Conservation (phyloP, 129 eudicot species). For the Solidago caesia region DNA sequence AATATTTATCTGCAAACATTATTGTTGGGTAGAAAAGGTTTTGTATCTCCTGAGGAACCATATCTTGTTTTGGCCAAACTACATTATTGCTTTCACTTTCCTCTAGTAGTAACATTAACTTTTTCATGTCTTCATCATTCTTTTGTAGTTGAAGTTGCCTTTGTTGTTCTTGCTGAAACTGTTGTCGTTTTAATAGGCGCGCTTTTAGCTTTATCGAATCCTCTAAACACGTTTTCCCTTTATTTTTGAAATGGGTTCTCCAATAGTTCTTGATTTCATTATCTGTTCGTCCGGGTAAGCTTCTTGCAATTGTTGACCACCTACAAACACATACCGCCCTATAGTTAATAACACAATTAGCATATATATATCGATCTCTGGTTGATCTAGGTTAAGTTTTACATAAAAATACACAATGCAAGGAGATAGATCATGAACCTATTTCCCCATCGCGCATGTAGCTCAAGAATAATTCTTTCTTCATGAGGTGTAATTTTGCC, state of each 20-base stretch:
- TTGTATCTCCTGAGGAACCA: conserved; percentile 35
- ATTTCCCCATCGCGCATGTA: conserved; percentile 90
- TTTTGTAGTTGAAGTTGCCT: conserved; percentile 40
- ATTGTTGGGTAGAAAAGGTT: conserved; percentile 33
- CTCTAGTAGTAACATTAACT: conserved; percentile 39
- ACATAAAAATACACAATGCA: background rate
- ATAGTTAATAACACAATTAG: background rate
- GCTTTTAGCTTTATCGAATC: conserved; percentile 52
- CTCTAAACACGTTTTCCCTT: conserved; percentile 29
- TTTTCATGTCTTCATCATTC: conserved; percentile 49
- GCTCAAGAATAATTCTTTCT: conserved; percentile 62
- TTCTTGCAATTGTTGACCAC: conserved; percentile 92
- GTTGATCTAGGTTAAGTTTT: background rate
- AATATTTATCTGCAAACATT: conserved; percentile 29
- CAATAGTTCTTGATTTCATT: conserved; percentile 90
- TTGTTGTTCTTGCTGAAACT: conserved; percentile 63
- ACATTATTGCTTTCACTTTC: conserved; percentile 42
- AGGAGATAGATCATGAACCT: conserved; percentile 40
- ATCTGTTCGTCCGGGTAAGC: conserved; percentile 88
- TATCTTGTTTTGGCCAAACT: conserved; percentile 31
- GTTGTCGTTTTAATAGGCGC: conserved; percentile 52
- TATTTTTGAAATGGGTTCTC: conserved; percentile 92
- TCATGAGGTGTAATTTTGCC: conserved; percentile 86
- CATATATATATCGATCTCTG: background rate
- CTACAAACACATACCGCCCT: conserved; percentile 27